phyloP scores from a whole-genome alignment of 352 stramenopile species.

The Pythium phragmitis region DNA sequence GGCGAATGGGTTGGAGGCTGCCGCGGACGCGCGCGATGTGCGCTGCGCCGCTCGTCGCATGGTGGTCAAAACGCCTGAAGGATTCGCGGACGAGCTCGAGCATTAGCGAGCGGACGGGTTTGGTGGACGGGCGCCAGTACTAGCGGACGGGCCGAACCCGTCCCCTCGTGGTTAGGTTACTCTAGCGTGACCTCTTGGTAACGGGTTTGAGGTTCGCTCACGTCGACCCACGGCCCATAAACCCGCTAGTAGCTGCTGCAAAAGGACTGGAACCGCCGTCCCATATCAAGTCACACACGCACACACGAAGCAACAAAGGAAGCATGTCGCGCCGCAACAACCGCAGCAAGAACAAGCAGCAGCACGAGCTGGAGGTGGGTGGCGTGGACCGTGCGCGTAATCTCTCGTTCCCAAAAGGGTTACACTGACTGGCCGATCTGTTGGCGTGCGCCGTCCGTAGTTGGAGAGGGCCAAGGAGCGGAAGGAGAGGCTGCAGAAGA shows the following conservation, averaged over 20 bases:
- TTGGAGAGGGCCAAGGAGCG: constrained; percentile 32
- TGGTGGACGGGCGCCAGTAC: not conserved
- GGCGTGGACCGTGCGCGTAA: not conserved
- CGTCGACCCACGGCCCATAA: not conserved
- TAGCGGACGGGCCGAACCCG: not conserved
- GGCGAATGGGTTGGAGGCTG: not conserved
- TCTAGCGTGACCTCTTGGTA: too few species aligned
- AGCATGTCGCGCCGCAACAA: constrained; percentile 40
- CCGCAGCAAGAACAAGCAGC: constrained; percentile 35
- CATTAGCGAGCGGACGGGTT: constrained; percentile 1
- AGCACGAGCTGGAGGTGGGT: constrained; percentile 38
- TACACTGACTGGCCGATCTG: constrained; percentile 3
- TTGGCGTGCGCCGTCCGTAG: not conserved
- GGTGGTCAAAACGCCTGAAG: not conserved
- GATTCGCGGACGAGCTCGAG: constrained; percentile 6
- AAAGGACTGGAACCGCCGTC: constrained; percentile 11
- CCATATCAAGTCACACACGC: not conserved
- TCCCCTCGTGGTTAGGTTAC: not conserved
- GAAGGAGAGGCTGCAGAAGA: constrained; percentile 36
- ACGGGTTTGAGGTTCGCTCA: not conserved
- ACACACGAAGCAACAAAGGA: not conserved
- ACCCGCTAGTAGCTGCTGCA: not conserved
- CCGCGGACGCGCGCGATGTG: constrained; percentile 2
- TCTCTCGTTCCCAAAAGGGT: not conserved
- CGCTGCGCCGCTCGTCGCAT: constrained; percentile 19